phyloP scores from a whole-genome alignment of 257 asterid genomes.

The Salvia miltiorrhiza region DNA sequence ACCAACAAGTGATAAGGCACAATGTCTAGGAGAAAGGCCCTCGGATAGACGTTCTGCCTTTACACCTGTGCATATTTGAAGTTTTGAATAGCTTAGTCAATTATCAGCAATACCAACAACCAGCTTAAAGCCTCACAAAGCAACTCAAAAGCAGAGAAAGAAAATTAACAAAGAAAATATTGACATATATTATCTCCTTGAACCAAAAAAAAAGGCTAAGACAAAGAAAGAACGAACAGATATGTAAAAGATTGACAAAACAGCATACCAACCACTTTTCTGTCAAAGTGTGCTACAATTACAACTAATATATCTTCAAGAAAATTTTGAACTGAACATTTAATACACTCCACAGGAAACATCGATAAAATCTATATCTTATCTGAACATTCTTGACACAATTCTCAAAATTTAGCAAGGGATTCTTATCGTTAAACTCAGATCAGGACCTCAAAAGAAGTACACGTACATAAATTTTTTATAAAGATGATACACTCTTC shows the following conservation, averaged over 20 bases:
- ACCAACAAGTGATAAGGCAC: conserved; percentile 98
- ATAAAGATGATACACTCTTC: background rate
- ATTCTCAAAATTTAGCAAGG: background rate
- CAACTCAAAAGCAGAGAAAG: background rate
- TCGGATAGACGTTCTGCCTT: conserved; percentile 78
- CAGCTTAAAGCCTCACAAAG: conserved; percentile 7
- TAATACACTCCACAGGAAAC: background rate
- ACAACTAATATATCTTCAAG: background rate
- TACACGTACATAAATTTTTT: background rate
- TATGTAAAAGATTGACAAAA: background rate
- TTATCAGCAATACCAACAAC: conserved; percentile 21
- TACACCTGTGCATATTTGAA: conserved; percentile 67
- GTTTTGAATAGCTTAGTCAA: conserved; percentile 18
- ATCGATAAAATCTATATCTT: background rate
- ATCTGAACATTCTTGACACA: background rate
- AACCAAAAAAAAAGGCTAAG: background rate
- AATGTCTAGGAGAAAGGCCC: conserved; percentile 95
- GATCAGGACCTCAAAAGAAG: background rate
- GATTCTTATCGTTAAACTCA: background rate
- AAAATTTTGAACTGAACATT: background rate
- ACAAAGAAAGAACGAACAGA: background rate
- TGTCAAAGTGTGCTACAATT: background rate
- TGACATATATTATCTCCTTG: background rate
- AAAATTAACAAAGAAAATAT: background rate
- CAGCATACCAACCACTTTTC: background rate